A percentile compares a stretch with the other conserved stretches of the same genome.
phyloP scores from a whole-genome alignment of 2,329 filamentous ascomycete species.

The Myriosclerotinia scirpicola region DNA sequence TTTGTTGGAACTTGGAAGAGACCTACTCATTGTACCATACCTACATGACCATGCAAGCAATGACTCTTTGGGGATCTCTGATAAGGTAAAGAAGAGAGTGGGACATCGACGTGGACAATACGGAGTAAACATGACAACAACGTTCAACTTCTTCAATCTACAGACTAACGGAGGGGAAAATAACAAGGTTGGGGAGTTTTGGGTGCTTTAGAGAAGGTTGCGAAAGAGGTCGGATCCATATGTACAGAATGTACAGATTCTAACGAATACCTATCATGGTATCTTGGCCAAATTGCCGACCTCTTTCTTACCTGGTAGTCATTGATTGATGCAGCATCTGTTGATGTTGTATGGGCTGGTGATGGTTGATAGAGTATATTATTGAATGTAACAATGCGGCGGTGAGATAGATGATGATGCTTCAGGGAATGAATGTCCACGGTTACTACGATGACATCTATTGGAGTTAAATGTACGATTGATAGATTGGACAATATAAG shows the following conservation, averaged over 20 bases:
- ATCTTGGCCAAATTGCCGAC: not conserved
- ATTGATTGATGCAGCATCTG: not conserved
- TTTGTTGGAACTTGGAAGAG: not conserved
- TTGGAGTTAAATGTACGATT: too few relatives aligned
- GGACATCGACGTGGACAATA: slow-evolving; percentile 10
- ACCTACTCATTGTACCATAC: not conserved
- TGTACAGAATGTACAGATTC: not conserved
- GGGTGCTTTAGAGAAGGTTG: not conserved
- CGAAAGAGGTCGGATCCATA: slow-evolving; percentile 3
- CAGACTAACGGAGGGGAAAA: not conserved
- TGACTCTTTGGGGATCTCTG: not conserved
- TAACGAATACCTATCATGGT: slow-evolving; percentile 10
- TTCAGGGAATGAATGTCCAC: not conserved
- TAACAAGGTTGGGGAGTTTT: not conserved
- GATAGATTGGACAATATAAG: too few relatives aligned
- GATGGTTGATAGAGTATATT: too few relatives aligned
- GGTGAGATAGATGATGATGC: not conserved
- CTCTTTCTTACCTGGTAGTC: not conserved
- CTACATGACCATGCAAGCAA: not conserved
- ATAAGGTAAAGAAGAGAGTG: slow-evolving; percentile 9
- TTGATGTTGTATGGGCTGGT: not conserved
- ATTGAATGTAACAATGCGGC: not conserved
- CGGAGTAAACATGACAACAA: slow-evolving; percentile 12
- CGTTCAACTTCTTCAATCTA: not conserved
- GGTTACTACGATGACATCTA: too few relatives aligned